These are phyloP conservation scores for Xylaria sp. DNA, from an alignment of 2,329 filamentous ascomycete genomes.

Conservation along the genomic window DNA sequence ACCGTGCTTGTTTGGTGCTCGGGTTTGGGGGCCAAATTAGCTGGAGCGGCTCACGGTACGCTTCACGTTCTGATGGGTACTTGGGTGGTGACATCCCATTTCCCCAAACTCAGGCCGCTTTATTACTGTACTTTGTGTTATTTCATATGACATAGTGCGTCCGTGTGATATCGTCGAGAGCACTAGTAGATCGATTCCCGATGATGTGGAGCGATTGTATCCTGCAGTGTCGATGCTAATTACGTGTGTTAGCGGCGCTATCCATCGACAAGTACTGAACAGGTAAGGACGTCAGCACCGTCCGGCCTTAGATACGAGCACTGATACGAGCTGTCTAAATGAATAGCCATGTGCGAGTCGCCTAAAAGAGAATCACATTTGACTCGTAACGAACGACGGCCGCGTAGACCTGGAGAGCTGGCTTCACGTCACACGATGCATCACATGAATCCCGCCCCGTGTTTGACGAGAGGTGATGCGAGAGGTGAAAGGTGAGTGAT, in stretches of 20 bases:
- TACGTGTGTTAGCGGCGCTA: constrained; percentile 9
- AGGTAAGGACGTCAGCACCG: neutral
- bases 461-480: neutral
- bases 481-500: constrained; percentile 5
- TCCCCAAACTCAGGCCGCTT: constrained; percentile 16
- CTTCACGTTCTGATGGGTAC: constrained; percentile 7
- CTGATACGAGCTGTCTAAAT: constrained; percentile 19
- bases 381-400: constrained; percentile 12
- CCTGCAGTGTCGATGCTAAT: constrained; percentile 12
- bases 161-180: neutral
- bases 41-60: constrained; percentile 12
- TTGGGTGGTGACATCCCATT: constrained; percentile 6
- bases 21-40: neutral
- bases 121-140: constrained; percentile 13
- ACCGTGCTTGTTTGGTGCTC: neutral
- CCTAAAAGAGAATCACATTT: constrained; percentile 8
- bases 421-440: constrained; percentile 13
- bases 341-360: constrained; percentile 16
- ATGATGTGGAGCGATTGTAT: constrained; percentile 20
- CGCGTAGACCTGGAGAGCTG: neutral
- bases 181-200: constrained; percentile 1
- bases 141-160: constrained; percentile 4
- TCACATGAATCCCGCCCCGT: constrained; percentile 14
- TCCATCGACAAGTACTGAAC: neutral
- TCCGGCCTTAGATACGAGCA: neutral